Conservation (phyloP, 2,329 filamentous ascomycete genomes). For the Phialophora chinensis region DNA sequence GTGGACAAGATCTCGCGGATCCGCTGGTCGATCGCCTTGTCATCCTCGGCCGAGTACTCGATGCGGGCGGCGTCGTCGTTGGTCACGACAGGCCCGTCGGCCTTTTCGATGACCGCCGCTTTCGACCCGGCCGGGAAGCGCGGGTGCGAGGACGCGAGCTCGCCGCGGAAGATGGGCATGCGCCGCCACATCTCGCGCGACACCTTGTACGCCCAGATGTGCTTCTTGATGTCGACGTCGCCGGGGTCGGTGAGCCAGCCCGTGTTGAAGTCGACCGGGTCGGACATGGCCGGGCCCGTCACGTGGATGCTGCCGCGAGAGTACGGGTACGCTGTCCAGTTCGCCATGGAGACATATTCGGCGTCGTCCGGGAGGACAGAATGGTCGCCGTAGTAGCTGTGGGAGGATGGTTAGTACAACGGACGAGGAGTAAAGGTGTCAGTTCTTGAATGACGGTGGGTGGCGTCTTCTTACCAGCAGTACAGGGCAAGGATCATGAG, state of each 20-base stretch:
- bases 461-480: conserved; percentile 18
- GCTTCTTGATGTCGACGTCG: conserved; percentile 65
- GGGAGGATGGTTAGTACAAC: not conserved
- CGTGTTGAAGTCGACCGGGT: conserved; percentile 59
- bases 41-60: conserved; percentile 57
- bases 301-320: conserved; percentile 69
- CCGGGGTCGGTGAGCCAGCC: conserved; percentile 63
- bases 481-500: conserved; percentile 39
- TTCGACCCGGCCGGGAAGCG: conserved; percentile 44
- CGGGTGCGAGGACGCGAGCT: conserved; percentile 48
- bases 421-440: not conserved
- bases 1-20: conserved; percentile 31
- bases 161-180: conserved; percentile 57
- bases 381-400: conserved; percentile 22
- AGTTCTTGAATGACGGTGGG: not conserved
- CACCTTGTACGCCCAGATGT: conserved; percentile 69
- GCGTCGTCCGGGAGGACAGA: conserved; percentile 39
- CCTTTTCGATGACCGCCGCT: conserved; percentile 38
- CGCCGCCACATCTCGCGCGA: conserved; percentile 66
- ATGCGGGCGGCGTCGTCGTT: conserved; percentile 47
- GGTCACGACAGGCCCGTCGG: conserved; percentile 36
- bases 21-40: conserved; percentile 52
- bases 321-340: conserved; percentile 65
- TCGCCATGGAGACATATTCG: conserved; percentile 61
- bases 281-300: conserved; percentile 44